Percentiles rank a stretch among this genome's conserved stretches.
These are phyloP conservation scores for Filobasidium wieringae DNA, from an alignment of 768 basidiomycete species.

Conservation along the genomic window DNA sequence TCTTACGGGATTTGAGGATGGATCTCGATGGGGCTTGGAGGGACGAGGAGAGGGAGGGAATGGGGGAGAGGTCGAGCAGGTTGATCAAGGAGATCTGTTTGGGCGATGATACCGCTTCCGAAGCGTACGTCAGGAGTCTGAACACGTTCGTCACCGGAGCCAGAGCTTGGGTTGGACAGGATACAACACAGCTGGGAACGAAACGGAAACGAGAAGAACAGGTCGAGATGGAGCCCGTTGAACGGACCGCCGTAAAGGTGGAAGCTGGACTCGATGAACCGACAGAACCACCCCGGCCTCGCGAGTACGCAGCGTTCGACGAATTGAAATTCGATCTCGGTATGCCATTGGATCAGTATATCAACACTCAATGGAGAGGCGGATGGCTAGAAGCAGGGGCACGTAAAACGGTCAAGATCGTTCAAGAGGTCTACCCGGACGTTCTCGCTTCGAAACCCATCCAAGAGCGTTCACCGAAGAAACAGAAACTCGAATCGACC, in stretches of 20 bases:
- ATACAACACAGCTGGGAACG: background rate
- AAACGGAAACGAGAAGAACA: background rate
- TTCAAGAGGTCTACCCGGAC: conserved; percentile 1
- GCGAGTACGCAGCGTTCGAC: background rate
- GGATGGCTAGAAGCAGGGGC: background rate
- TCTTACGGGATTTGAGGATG: conserved; percentile 5
- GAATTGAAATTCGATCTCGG: background rate
- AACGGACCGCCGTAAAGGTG: background rate
- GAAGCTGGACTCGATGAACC: background rate
- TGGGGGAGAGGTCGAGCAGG: conserved; percentile 13
- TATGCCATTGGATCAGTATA: conserved; percentile 19
- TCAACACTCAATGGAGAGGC: background rate
- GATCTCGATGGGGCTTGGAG: conserved; percentile 22
- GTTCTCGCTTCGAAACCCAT: background rate
- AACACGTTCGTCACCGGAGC: conserved; percentile 29
- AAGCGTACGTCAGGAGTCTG: conserved; percentile 30
- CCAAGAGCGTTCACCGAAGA: background rate
- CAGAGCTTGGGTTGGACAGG: conserved; percentile 11
- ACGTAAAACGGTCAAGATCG: background rate
- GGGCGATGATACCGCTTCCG: conserved; percentile 25
- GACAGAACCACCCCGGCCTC: background rate
- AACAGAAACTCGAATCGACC: background rate
- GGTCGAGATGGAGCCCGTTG: conserved; percentile 5
- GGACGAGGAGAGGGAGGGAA: background rate
- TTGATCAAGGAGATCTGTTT: conserved; percentile 24